Percentiles rank a stretch among this genome's conserved stretches.
phyloP scores from a whole-genome alignment of 2,329 filamentous ascomycete species.

The Trichoderma polysporum region DNA sequence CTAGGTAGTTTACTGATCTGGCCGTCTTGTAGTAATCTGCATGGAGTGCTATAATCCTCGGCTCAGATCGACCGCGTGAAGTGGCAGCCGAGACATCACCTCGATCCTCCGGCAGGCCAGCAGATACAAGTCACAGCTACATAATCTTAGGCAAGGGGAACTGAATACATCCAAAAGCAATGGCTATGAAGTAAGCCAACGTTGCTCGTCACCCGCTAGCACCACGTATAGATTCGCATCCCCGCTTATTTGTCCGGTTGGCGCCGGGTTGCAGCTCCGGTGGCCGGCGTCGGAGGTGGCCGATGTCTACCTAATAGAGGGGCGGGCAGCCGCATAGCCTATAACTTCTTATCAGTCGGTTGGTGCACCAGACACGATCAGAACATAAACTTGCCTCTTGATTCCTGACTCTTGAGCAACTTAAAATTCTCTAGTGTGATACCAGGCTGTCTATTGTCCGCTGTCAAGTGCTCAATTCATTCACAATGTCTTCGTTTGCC shows the following conservation, averaged over 20 bases:
- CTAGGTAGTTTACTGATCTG: no score
- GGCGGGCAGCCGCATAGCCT: background rate
- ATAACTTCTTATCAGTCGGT: background rate
- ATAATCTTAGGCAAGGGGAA: background rate
- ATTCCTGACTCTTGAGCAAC: background rate
- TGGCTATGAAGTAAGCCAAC: background rate
- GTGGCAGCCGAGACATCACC: no score
- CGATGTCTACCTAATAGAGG: slow-evolving; percentile 27
- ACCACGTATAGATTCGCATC: background rate
- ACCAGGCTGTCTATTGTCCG: background rate
- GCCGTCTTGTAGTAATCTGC: no score
- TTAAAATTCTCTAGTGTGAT: background rate
- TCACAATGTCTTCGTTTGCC: slow-evolving; percentile 37
- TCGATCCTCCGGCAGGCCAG: background rate
- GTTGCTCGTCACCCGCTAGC: background rate
- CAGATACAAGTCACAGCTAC: background rate
- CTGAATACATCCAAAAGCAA: background rate
- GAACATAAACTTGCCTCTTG: background rate
- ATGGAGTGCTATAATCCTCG: no score
- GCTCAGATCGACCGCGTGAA: no score
- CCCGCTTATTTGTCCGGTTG: slow-evolving; percentile 17
- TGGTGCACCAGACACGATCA: background rate
- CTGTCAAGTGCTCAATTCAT: background rate
- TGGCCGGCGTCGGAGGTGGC: slow-evolving; percentile 35
- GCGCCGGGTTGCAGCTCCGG: slow-evolving; percentile 20